Conservation (phyloP, 768 basidiomycete genomes). For the Suillus fuscotomentosus region DNA sequence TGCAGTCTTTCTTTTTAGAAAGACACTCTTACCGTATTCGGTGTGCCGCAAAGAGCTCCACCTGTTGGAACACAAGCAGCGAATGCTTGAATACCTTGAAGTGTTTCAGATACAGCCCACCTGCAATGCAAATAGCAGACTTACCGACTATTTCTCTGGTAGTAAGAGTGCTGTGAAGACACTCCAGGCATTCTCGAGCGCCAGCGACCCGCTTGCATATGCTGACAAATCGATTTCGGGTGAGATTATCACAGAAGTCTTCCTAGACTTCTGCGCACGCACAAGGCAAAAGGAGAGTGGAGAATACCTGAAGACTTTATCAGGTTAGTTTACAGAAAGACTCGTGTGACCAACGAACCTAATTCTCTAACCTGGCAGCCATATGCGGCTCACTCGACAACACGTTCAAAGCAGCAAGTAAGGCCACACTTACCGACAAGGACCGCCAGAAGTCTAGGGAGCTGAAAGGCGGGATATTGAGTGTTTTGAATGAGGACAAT, state of each 20-base stretch:
- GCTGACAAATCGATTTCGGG: conserved; percentile 12
- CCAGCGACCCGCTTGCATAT: neutral
- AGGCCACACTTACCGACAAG: neutral
- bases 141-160: neutral
- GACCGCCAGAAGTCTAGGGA: neutral
- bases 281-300: neutral
- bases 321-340: too few species aligned
- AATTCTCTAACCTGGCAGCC: too few species aligned
- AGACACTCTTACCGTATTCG: too few species aligned
- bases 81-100: conserved; percentile 15
- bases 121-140: neutral
- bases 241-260: conserved; percentile 21
- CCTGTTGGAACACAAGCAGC: conserved; percentile 11
- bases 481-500: conserved; percentile 16
- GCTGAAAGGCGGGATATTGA: conserved; percentile 15
- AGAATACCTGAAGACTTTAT: conserved; percentile 3
- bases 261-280: conserved; percentile 12
- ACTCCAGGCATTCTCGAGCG: neutral
- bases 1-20: too few species aligned
- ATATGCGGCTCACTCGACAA: too few species aligned
- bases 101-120: neutral
- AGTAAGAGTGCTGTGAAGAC: neutral
- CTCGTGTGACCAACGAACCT: too few species aligned
- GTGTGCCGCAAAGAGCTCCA: conserved; percentile 18
- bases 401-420: too few species aligned